A percentile compares a stretch with the other conserved stretches of the same genome.
phyloP scores from a whole-genome alignment of 768 basidiomycete genomes.

The Lentinus brumalis region DNA sequence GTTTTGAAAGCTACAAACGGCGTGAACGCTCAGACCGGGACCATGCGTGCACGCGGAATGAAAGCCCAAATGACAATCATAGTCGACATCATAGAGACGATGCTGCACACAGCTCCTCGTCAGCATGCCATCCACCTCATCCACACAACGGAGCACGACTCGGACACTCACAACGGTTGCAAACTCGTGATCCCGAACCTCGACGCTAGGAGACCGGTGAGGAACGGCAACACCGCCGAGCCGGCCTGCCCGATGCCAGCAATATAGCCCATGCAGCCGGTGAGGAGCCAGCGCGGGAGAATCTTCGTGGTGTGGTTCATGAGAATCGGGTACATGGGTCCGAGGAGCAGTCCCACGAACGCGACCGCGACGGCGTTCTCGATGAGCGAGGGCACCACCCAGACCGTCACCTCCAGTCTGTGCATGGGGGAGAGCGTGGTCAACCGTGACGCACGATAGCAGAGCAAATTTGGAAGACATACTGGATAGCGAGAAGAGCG shows the following conservation, averaged over 20 bases:
- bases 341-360: constrained; percentile 40
- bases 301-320: constrained; percentile 72
- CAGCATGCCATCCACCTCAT: no score
- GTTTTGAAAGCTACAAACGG: no score
- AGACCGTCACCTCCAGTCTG: constrained; percentile 39
- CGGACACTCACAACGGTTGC: constrained; percentile 57
- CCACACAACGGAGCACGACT: no score
- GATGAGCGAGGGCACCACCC: constrained; percentile 53
- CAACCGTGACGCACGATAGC: background rate
- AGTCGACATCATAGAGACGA: constrained; percentile 62
- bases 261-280: constrained; percentile 47
- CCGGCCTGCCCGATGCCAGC: constrained; percentile 62
- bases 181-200: constrained; percentile 61
- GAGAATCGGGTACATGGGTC: constrained; percentile 55
- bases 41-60: constrained; percentile 38
- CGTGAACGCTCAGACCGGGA: constrained; percentile 4
- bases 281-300: constrained; percentile 70
- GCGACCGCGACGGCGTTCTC: constrained; percentile 51
- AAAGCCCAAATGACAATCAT: constrained; percentile 60
- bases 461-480: background rate
- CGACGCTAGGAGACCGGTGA: constrained; percentile 68
- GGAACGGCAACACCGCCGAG: constrained; percentile 72
- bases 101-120: constrained; percentile 32
- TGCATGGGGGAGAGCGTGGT: background rate
- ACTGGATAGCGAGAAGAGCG: constrained; percentile 30